Conservation (phyloP, 805 yeast species). For the Phaffomyces thermotolerans region DNA sequence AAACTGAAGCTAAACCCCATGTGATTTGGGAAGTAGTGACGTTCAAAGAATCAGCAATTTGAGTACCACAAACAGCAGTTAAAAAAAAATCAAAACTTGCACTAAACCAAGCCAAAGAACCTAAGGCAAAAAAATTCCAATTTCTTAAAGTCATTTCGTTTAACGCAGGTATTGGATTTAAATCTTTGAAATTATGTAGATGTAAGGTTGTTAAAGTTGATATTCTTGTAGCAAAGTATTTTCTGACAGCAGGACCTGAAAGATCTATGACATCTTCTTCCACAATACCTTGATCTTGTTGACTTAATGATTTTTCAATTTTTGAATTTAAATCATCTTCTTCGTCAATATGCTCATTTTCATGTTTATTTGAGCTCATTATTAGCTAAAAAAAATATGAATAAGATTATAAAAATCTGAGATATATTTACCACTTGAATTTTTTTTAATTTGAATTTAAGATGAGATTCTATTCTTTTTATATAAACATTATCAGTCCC, state of each 20-base stretch:
- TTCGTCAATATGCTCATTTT: neutral
- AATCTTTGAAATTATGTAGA: slow-evolving; percentile 13
- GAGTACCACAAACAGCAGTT: slow-evolving; percentile 49
- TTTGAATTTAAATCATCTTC: neutral
- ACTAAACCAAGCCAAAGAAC: slow-evolving; percentile 62
- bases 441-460: too few species aligned
- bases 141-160: slow-evolving; percentile 30
- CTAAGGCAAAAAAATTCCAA: slow-evolving; percentile 55
- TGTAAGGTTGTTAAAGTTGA: slow-evolving; percentile 21
- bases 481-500: neutral
- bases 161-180: slow-evolving; percentile 40
- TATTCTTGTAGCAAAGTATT: slow-evolving; percentile 21
- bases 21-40: slow-evolving; percentile 45
- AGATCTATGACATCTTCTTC: slow-evolving; percentile 4
- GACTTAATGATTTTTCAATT: neutral
- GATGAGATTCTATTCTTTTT: too few species aligned
- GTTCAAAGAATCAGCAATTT: slow-evolving; percentile 43
- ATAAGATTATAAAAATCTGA: too few species aligned
- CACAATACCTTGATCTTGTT: neutral
- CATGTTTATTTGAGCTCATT: neutral
- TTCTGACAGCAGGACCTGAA: slow-evolving; percentile 8
- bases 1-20: slow-evolving; percentile 68
- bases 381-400: neutral
- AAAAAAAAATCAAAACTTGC: slow-evolving; percentile 69
- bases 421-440: too few species aligned